These are phyloP conservation scores for Choiromyces venosus DNA, from an alignment of 495 filamentous ascomycete species.

Conservation along the genomic window DNA sequence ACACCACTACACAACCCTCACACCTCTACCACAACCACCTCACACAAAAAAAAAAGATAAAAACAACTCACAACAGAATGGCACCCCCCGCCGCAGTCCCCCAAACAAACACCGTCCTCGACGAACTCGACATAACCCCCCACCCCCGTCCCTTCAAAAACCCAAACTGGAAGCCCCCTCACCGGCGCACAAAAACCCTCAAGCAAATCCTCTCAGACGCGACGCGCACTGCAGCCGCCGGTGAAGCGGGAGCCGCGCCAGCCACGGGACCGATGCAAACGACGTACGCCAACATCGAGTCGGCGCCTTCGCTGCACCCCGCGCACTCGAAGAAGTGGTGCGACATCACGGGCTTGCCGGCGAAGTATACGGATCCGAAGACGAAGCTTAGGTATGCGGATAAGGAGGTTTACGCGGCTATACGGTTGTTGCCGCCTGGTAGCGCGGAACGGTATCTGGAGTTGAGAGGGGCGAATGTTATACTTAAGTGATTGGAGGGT, in stretches of 20 bases:
- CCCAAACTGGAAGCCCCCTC: constrained; percentile 77
- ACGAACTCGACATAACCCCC: constrained; percentile 78
- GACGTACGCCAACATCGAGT: constrained; percentile 93
- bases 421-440: constrained; percentile 69
- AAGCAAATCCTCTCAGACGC: constrained; percentile 94
- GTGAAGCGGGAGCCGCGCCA: constrained; percentile 49
- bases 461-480: constrained; percentile 80
- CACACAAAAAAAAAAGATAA: background rate
- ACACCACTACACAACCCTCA: background rate
- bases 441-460: constrained; percentile 81
- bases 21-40: background rate
- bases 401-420: constrained; percentile 76
- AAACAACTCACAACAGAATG: constrained; percentile 9
- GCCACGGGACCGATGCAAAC: constrained; percentile 59
- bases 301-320: constrained; percentile 71
- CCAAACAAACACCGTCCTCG: constrained; percentile 53
- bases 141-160: constrained; percentile 83
- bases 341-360: constrained; percentile 85
- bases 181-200: constrained; percentile 95
- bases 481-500: constrained; percentile 62
- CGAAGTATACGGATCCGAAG: constrained; percentile 89
- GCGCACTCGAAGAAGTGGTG: constrained; percentile 78
- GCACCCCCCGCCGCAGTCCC: constrained; percentile 19
- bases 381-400: constrained; percentile 83
- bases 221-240: constrained; percentile 73